These are phyloP conservation scores for Penicillium paradoxum DNA, from an alignment of 495 filamentous ascomycete genomes.

Conservation along the genomic window DNA sequence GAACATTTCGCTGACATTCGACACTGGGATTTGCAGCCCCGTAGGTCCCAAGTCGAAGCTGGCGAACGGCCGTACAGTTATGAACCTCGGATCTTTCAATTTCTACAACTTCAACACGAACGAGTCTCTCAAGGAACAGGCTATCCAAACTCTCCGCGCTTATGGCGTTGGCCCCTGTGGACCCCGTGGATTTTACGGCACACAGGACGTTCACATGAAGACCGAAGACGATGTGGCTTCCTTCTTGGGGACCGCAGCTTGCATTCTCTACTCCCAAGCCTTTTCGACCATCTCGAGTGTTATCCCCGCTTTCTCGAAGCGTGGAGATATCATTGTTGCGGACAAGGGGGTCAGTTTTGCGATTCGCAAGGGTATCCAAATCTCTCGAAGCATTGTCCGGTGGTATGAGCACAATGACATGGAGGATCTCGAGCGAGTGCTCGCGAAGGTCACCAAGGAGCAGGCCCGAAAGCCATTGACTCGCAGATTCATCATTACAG, in stretches of 20 bases:
- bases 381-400: constrained; percentile 78
- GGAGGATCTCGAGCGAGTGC: constrained; percentile 82
- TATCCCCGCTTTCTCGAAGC: constrained; percentile 93
- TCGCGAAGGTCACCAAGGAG: constrained; percentile 81
- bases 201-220: constrained; percentile 97
- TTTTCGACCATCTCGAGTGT: constrained; percentile 93
- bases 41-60: constrained; percentile 88
- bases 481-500: constrained; percentile 90
- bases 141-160: constrained; percentile 84
- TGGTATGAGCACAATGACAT: constrained; percentile 98
- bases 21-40: constrained; percentile 49
- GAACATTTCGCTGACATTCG: constrained; percentile 16
- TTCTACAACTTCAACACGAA: constrained; percentile 95
- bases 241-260: constrained; percentile 77
- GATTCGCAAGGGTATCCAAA: constrained; percentile 89
- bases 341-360: constrained; percentile 92
- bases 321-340: constrained; percentile 97
- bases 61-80: constrained; percentile 81
- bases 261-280: constrained; percentile 91
- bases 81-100: constrained; percentile 89
- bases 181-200: constrained; percentile 96
- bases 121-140: constrained; percentile 88
- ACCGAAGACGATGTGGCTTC: constrained; percentile 90
- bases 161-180: constrained; percentile 97
- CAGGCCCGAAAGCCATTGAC: constrained; percentile 86